These are phyloP conservation scores for Neonectria sp. DNA, from an alignment of 2,329 filamentous ascomycete genomes.

Conservation along the genomic window DNA sequence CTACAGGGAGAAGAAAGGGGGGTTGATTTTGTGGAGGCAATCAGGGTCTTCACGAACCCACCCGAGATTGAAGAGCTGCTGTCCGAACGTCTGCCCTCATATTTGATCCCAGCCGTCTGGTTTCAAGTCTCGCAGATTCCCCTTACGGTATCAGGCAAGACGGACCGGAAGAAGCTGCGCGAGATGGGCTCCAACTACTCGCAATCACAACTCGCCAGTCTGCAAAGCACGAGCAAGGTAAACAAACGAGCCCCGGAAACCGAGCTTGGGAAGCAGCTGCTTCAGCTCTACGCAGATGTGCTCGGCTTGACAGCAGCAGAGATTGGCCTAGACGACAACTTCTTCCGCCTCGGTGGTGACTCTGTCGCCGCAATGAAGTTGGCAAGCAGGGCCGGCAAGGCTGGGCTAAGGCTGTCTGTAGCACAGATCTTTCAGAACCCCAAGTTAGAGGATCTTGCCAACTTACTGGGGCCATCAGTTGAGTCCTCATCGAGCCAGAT, in stretches of 20 bases:
- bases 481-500: not conserved
- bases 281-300: conserved; percentile 15
- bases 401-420: conserved; percentile 9
- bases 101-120: conserved; percentile 23
- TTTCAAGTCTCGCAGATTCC: conserved; percentile 6
- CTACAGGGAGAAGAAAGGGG: not conserved
- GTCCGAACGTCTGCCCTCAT: not conserved
- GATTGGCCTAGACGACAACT: conserved; percentile 27
- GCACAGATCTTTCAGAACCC: conserved; percentile 22
- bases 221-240: not conserved
- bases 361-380: conserved; percentile 29
- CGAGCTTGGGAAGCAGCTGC: not conserved
- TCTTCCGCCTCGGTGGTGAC: conserved; percentile 26
- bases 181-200: conserved; percentile 7
- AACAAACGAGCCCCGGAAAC: conserved; percentile 15
- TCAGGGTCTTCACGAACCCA: not conserved
- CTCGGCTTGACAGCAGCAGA: not conserved
- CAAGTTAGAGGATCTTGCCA: conserved; percentile 14
- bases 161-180: conserved; percentile 14
- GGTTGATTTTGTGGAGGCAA: not conserved
- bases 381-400: conserved; percentile 11
- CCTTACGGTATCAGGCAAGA: conserved; percentile 20
- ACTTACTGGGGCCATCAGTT: not conserved
- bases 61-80: conserved; percentile 3
- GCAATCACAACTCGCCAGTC: not conserved